A percentile compares a stretch with the other conserved stretches of the same genome.
These are phyloP conservation scores for Microdochium bolleyi DNA, from an alignment of 2,329 filamentous ascomycete genomes.

Conservation along the genomic window DNA sequence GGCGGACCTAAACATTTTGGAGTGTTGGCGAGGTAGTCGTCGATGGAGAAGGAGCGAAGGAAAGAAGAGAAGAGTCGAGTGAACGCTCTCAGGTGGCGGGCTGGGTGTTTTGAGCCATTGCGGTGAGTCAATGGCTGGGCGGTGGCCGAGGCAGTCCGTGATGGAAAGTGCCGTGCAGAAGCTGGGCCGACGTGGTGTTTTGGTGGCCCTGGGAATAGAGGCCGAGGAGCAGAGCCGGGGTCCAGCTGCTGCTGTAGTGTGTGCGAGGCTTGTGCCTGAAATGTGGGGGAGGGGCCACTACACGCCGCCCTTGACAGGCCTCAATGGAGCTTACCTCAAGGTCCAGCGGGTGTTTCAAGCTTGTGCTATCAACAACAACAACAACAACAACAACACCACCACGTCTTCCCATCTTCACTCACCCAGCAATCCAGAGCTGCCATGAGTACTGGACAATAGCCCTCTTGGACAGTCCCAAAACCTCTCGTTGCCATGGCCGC, in stretches of 20 bases:
- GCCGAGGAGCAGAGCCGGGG: not conserved
- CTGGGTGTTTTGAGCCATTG: slow-evolving; percentile 16
- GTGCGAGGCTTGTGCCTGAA: not conserved
- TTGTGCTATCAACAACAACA: too few relatives aligned
- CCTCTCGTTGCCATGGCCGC: not conserved
- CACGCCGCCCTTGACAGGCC: too few relatives aligned
- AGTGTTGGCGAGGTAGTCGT: not conserved
- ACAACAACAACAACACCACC: too few relatives aligned
- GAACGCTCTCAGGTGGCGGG: not conserved
- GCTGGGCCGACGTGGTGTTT: not conserved
- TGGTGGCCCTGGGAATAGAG: not conserved
- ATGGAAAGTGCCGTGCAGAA: not conserved
- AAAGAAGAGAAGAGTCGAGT: not conserved
- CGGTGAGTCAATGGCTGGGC: slow-evolving; percentile 13
- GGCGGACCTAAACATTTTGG: not conserved
- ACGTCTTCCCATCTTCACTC: too few relatives aligned
- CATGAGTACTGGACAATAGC: too few relatives aligned
- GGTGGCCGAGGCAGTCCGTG: slow-evolving; percentile 2
- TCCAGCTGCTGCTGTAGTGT: not conserved
- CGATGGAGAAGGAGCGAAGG: too few relatives aligned
- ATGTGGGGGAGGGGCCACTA: not conserved
- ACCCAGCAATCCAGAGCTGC: too few relatives aligned
- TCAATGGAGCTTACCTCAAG: too few relatives aligned
- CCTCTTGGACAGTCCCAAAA: too few relatives aligned
- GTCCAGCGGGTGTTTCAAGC: too few relatives aligned